phyloP scores from a whole-genome alignment of 495 filamentous ascomycete species.

The Polyplosphaeria fusca region DNA sequence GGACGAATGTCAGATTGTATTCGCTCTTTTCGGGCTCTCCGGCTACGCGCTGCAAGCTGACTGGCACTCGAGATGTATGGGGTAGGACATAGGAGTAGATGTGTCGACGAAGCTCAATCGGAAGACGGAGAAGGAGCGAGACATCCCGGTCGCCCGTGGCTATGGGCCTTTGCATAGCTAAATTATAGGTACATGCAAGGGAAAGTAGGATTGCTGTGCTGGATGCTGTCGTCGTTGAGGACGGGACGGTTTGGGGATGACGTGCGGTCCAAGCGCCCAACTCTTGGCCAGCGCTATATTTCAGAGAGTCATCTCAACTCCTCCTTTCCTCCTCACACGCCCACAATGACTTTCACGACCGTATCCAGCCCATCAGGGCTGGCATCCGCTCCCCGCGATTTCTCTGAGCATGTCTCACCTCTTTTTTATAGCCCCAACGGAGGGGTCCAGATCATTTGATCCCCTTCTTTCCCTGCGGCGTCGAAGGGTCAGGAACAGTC shows the following conservation, averaged over 20 bases:
- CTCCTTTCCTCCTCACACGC: conserved; percentile 7
- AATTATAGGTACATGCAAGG: no score
- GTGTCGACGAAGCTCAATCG: conserved; percentile 42
- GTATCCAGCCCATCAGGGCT: conserved; percentile 25
- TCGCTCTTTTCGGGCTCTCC: conserved; percentile 11
- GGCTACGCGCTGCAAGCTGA: conserved; percentile 11
- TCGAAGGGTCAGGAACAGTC: conserved; percentile 36
- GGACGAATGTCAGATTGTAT: conserved; percentile 29
- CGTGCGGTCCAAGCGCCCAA: background rate
- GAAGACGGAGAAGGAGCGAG: conserved; percentile 37
- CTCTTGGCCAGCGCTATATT: no score
- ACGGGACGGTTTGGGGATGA: background rate
- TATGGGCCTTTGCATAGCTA: no score
- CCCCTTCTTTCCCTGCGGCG: conserved; percentile 38
- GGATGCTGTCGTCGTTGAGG: no score
- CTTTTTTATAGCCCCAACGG: conserved; percentile 67
- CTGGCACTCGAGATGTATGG: conserved; percentile 25
- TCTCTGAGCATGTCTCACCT: conserved; percentile 43
- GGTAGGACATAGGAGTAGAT: conserved; percentile 42
- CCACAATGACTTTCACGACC: conserved; percentile 22
- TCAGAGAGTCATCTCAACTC: conserved; percentile 11
- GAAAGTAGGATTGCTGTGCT: no score
- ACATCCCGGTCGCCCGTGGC: background rate
- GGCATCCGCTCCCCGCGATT: conserved; percentile 16
- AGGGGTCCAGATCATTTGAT: conserved; percentile 62